A percentile compares a stretch with the other conserved stretches of the same genome.
Conservation (phyloP, 2,329 filamentous ascomycete genomes). For the Cyphellophora europaea region DNA sequence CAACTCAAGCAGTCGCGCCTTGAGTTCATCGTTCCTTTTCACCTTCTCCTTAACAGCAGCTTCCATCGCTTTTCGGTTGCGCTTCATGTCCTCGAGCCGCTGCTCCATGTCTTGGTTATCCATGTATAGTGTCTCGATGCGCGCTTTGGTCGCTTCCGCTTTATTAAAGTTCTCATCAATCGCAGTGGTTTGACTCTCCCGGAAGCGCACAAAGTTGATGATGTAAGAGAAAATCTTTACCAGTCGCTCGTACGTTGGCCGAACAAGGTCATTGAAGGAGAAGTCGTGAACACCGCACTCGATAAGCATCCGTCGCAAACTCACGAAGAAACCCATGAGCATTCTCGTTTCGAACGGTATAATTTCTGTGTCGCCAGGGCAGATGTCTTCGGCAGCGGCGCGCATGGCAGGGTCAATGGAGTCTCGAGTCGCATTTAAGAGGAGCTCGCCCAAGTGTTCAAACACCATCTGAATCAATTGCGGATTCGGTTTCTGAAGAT, state of each 20-base stretch:
- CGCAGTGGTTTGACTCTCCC: constrained; percentile 78
- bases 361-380: constrained; percentile 73
- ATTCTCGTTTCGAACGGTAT: constrained; percentile 82
- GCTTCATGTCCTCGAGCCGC: constrained; percentile 69
- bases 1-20: constrained; percentile 70
- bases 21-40: constrained; percentile 76
- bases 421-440: constrained; percentile 88
- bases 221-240: constrained; percentile 95
- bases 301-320: constrained; percentile 65
- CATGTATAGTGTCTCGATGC: constrained; percentile 75
- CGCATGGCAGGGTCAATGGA: constrained; percentile 93
- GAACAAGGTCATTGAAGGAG: constrained; percentile 82
- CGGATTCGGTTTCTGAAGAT: constrained; percentile 88
- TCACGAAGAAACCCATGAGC: constrained; percentile 90
- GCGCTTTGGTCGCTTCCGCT: constrained; percentile 71
- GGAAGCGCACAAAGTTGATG: constrained; percentile 97
- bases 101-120: constrained; percentile 83
- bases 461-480: constrained; percentile 95
- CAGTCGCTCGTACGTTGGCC: constrained; percentile 79
- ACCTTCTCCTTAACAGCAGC: constrained; percentile 75
- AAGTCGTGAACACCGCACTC: constrained; percentile 92
- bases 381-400: constrained; percentile 76
- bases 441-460: constrained; percentile 90
- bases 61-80: constrained; percentile 72
- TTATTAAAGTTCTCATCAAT: constrained; percentile 95